Base-by-base conservation (phyloP, 2,329 filamentous ascomycete genomes). In the Chrysoporthe cubensis region DNA sequence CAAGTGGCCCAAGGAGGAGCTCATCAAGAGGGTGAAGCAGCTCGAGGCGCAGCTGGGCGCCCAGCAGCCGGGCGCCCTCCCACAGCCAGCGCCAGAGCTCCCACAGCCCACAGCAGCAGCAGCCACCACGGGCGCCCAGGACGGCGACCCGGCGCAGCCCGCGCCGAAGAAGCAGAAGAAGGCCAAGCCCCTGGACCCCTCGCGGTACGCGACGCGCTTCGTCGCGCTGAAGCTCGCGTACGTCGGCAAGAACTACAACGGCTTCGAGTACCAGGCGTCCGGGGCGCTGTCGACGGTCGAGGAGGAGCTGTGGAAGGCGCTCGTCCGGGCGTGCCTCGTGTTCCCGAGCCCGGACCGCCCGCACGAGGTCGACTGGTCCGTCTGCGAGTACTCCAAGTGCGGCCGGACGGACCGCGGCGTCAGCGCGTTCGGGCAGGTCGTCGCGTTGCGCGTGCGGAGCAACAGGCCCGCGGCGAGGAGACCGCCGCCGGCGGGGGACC, bases 201-300 rank as follows among this genome's bases (percentile, higher is more conserved):
- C 88, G 16, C 91, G 89, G 75, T 97, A 97, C 78, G 86, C 88
- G 46, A 96, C 93, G 1, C 88, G 96, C 59, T 88, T 91, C 69
- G 91, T 99, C 71, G 96, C 95, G 8, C 83, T 99, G 68, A 98
- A 97, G 78, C 89, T 99, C 71, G 94, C 96, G 50, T 99, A 99
- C 77, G 82, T 98, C 46, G 96, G 96, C 59, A 92, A 93, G 77
- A 87, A 88, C 66, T 99, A 98, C 79, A 95, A 96, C 78, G 96
- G 96, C 1, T 96, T 94, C 77, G 96, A 99, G 81, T 92, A 95
- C 78, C 90, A 95, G 75, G 85, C 86, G 69, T 88, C 88, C 72
- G 91, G 91, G 69, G 81, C 88, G 3, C 78, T 92, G 70, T 90
- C 95, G 5, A 94, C 94, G 0, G 91, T 99, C 70, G 96, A 99